These are phyloP conservation scores for Penicillium sp. DNA, from an alignment of 2,329 filamentous ascomycete genomes.

Conservation along the genomic window DNA sequence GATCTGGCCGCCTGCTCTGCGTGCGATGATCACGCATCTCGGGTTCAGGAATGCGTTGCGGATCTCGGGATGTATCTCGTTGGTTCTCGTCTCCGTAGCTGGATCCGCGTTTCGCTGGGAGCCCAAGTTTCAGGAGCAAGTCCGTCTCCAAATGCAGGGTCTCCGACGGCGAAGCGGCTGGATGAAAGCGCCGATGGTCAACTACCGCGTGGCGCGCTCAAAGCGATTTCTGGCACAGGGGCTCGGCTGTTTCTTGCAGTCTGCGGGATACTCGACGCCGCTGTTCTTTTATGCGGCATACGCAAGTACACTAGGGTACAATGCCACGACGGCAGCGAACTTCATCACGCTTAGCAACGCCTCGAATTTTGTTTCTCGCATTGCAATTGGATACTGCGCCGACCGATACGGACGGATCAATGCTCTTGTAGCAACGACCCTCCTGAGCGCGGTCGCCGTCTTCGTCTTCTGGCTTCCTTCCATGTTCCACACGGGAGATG, in stretches of 20 bases:
- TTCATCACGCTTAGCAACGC: slow-evolving; percentile 50
- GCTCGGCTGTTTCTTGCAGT: slow-evolving; percentile 43
- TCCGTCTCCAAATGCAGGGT: slow-evolving; percentile 24
- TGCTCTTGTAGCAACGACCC: slow-evolving; percentile 41
- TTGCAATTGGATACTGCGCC: slow-evolving; percentile 45
- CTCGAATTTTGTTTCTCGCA: slow-evolving; percentile 45
- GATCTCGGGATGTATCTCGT: slow-evolving; percentile 36
- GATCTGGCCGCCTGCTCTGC: slow-evolving; percentile 43
- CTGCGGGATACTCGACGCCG: slow-evolving; percentile 47
- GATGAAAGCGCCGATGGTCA: slow-evolving; percentile 37
- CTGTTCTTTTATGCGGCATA: slow-evolving; percentile 48
- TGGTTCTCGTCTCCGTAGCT: slow-evolving; percentile 34
- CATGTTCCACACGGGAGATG: slow-evolving; percentile 21
- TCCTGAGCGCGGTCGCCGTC: slow-evolving; percentile 37
- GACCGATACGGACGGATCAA: slow-evolving; percentile 49
- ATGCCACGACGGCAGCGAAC: slow-evolving; percentile 40
- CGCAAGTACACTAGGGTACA: slow-evolving; percentile 47
- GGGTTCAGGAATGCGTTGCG: slow-evolving; percentile 47
- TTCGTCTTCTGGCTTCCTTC: slow-evolving; percentile 35
- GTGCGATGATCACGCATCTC: slow-evolving; percentile 36
- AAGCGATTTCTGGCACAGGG: slow-evolving; percentile 45
- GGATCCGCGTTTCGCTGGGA: slow-evolving; percentile 38
- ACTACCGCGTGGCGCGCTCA: slow-evolving; percentile 32
- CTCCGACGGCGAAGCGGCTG: slow-evolving; percentile 25
- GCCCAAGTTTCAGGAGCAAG: slow-evolving; percentile 31